Evolutionary conservation across 768 basidiomycete genomes (phyloP).

Genomic region (Termitomyces sp.): DNA sequence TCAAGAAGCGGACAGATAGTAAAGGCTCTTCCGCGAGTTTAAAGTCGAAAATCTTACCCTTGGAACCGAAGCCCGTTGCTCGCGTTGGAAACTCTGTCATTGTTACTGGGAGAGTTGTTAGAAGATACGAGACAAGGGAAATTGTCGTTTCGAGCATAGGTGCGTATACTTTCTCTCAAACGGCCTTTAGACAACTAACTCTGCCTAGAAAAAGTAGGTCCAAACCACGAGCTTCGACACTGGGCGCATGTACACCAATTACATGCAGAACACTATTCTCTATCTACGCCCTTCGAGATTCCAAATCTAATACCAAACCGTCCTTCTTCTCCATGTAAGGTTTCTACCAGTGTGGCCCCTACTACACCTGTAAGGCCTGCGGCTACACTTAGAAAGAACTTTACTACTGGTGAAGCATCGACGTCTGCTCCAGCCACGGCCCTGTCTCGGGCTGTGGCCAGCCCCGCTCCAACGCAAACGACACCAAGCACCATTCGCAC

Average conservation of each 20-base stretch:
- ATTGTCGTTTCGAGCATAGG: conserved; percentile 49
- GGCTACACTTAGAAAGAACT: background rate
- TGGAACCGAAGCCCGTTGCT: conserved; percentile 28
- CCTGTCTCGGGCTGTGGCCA: background rate
- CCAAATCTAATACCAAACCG: conserved; percentile 23
- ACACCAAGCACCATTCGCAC: conserved; percentile 14
- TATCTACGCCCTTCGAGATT: conserved; percentile 47
- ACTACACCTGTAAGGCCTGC: conserved; percentile 11
- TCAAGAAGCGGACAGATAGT: conserved; percentile 13
- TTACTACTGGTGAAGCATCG: background rate
- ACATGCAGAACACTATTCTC: conserved; percentile 49
- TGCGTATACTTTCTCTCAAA: conserved; percentile 22
- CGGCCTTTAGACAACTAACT: background rate
- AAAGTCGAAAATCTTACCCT: conserved; percentile 16
- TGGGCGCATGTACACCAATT: conserved; percentile 47
- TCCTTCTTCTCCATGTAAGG: conserved; percentile 9
- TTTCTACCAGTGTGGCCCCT: background rate
- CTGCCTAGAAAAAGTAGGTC: conserved; percentile 37
- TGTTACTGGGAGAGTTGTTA: conserved; percentile 42
- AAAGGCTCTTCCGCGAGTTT: conserved; percentile 4
- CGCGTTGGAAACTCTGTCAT: conserved; percentile 43
- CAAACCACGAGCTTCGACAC: conserved; percentile 59
- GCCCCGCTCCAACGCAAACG: conserved; percentile 16
- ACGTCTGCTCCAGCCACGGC: background rate
- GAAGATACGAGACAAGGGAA: conserved; percentile 38